Evolutionary conservation across 768 basidiomycete genomes (phyloP).

Genomic region (Neoboletus brunneissimus): DNA sequence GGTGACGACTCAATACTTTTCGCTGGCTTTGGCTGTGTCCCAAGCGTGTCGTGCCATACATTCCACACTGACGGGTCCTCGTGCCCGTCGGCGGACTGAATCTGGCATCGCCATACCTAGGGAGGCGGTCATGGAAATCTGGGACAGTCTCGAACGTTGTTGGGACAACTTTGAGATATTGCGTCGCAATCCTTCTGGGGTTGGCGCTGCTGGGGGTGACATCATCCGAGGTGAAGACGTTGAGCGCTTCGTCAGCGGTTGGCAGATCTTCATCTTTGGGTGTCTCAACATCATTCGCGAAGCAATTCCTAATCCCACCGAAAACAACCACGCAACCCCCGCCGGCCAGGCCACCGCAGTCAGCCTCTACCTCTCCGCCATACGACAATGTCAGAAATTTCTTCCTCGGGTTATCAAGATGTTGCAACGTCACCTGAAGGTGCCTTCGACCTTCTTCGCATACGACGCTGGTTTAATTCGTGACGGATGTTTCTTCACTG

Average conservation of each 20-base stretch:
- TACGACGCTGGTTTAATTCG: constrained; percentile 86
- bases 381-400: constrained; percentile 44
- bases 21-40: constrained; percentile 72
- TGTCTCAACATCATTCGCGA: constrained; percentile 88
- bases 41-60: constrained; percentile 78
- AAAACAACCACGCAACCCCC: constrained; percentile 39
- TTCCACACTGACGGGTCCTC: constrained; percentile 71
- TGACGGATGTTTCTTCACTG: constrained; percentile 89
- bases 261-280: constrained; percentile 93
- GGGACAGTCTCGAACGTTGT: constrained; percentile 76
- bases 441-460: constrained; percentile 57
- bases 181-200: constrained; percentile 42
- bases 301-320: constrained; percentile 52
- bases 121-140: constrained; percentile 69
- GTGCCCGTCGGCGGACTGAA: constrained; percentile 58
- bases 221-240: constrained; percentile 49
- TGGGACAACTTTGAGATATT: constrained; percentile 83
- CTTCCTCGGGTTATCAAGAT: constrained; percentile 52
- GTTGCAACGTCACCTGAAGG: constrained; percentile 47
- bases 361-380: constrained; percentile 47
- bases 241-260: constrained; percentile 73
- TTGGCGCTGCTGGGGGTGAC: constrained; percentile 36
- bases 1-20: constrained; percentile 57
- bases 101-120: constrained; percentile 56
- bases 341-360: constrained; percentile 47